Evolutionary conservation across 768 basidiomycete genomes (phyloP).

Genomic region (Tylopilus felleus): DNA sequence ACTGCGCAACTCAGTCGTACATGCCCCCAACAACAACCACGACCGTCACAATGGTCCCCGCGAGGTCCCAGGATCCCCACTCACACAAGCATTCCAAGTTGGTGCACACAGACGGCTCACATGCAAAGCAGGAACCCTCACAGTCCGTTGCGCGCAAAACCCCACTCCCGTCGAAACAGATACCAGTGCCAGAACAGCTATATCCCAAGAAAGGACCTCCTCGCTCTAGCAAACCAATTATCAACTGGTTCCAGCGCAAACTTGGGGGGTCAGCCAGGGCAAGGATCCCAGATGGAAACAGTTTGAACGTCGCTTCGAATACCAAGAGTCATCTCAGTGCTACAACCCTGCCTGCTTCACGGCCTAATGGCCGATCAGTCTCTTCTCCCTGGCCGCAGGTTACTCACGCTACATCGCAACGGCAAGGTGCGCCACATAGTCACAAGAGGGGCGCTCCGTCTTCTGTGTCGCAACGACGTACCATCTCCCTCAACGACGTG

Average conservation of each 20-base stretch:
- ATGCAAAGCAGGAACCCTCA: constrained; percentile 14
- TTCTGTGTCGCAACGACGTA: constrained; percentile 43
- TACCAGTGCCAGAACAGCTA: constrained; percentile 32
- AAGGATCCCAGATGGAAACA: constrained; percentile 40
- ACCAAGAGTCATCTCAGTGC: constrained; percentile 16
- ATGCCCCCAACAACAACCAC: constrained; percentile 18
- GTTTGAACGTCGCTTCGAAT: constrained; percentile 9
- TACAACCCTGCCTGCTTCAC: constrained; percentile 11
- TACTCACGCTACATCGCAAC: constrained; percentile 20
- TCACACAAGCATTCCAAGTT: constrained; percentile 16
- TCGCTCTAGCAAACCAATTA: constrained; percentile 78
- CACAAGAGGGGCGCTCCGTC: constrained; percentile 22
- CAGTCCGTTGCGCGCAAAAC: constrained; percentile 18
- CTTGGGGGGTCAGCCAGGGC: constrained; percentile 63
- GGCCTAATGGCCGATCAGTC: constrained; percentile 26
- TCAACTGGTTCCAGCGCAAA: constrained; percentile 89
- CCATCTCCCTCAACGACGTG: constrained; percentile 63
- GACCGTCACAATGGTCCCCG: constrained; percentile 10
- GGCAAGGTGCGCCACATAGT: constrained; percentile 18
- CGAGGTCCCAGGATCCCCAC: constrained; percentile 12
- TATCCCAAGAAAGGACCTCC: constrained; percentile 59
- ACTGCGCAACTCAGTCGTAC: background rate
- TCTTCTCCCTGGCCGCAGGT: constrained; percentile 30
- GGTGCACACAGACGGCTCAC: constrained; percentile 4
- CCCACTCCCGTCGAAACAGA: constrained; percentile 20